phyloP scores from a whole-genome alignment of 2,329 filamentous ascomycete species.

The Diaporthe australafricana region DNA sequence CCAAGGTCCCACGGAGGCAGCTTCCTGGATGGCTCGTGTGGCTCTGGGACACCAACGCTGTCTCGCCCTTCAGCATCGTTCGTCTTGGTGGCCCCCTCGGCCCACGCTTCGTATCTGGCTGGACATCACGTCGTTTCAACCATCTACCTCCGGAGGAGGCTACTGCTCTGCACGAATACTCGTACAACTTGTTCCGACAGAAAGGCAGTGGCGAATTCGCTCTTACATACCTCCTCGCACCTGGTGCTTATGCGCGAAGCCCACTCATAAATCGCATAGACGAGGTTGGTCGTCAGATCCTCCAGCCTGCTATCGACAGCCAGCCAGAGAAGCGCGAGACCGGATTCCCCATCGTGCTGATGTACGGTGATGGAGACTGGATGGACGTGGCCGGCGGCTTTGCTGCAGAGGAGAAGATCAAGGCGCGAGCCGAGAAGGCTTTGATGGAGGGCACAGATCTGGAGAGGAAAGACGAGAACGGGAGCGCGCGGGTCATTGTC shows the following conservation, averaged over 20 bases:
- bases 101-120: constrained; percentile 91
- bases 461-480: constrained; percentile 79
- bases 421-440: constrained; percentile 70
- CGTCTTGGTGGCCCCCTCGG: constrained; percentile 90
- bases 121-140: constrained; percentile 93
- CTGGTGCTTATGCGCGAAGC: constrained; percentile 89
- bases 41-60: constrained; percentile 91
- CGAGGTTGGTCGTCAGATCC: constrained; percentile 80
- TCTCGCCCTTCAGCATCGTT: constrained; percentile 93
- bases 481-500: constrained; percentile 84
- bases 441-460: constrained; percentile 73
- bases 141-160: constrained; percentile 85
- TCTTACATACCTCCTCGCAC: constrained; percentile 90
- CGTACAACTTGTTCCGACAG: constrained; percentile 93
- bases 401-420: constrained; percentile 82
- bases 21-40: constrained; percentile 90
- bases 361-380: constrained; percentile 99
- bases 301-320: constrained; percentile 49
- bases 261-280: constrained; percentile 91
- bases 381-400: constrained; percentile 94
- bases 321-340: constrained; percentile 59
- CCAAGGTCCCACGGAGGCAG: constrained; percentile 60
- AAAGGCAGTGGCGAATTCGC: constrained; percentile 94
- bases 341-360: constrained; percentile 86
- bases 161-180: constrained; percentile 89